Base-by-base conservation (phyloP, 169 alveolate genomes). In the Cryptosporidium parvum region DNA sequence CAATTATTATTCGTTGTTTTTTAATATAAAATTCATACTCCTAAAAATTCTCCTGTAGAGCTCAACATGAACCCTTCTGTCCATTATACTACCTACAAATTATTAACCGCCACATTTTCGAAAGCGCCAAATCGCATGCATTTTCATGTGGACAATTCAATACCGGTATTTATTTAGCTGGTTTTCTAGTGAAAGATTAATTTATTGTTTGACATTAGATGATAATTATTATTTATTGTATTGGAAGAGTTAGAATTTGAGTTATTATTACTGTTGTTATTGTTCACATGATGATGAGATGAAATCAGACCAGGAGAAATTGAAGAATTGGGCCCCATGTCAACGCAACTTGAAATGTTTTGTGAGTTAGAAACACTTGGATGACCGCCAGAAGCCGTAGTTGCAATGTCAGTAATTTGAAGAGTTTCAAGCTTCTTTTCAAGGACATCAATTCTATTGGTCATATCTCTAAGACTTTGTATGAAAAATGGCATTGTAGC, bases 401-500 rank as follows among this genome's bases (percentile, higher is more conserved):
- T 59, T 3, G 73, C 65, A 21, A 59, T 44, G 0, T 80, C 89
- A 8, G 68, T 94, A 92, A 91, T 93, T 75, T 52, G 87, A 33
- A 62, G 91, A 58, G 91, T 91, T 89, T 89, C 96, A 70, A 91
- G 86, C 86, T 93, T 95, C 91, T 94, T 94, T 92, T 94, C 96
- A 87, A 94, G 92, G 23, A 84, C 84, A 12, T 93, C 96, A 35
- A 95, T 91, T 72, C 96, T 94, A 53, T 91, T 65, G 48, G 96
- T 91, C 48, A 93, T 86, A 68, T 94, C 97, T 33, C 97, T 91
- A 75, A 95, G 86, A 45, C 93, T 96, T 93, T 98, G 99, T 53
- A 98, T 97, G 94, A 98, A 96, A 94, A 95, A 98, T 10, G 99
- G 99, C 99, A 98, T 97, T 42, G 97, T 95, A 89, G 96, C 96